A percentile compares a stretch with the other conserved stretches of the same genome.
Conservation (phyloP, 1,284 basidiomycete genomes). For the Tylopilus sp. region DNA sequence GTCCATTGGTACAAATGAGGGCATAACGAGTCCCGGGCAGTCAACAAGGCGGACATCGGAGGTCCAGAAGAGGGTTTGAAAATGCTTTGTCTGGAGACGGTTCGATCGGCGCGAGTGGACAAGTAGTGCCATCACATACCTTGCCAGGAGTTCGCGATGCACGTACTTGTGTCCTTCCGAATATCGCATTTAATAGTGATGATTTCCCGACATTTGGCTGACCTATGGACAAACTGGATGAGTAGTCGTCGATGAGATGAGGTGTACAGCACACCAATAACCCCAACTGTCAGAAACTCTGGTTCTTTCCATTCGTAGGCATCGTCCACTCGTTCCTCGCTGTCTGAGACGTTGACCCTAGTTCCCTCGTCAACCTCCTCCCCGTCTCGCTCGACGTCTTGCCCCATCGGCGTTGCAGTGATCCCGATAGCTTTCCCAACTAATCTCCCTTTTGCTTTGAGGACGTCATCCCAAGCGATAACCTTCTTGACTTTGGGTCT, state of each 20-base stretch:
- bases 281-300: conserved; percentile 73
- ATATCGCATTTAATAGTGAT: conserved; percentile 84
- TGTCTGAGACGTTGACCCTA: conserved; percentile 16
- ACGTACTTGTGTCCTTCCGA: conserved; percentile 77
- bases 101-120: neutral
- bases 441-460: conserved; percentile 42
- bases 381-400: neutral
- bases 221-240: conserved; percentile 40
- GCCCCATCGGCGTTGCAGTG: conserved; percentile 34
- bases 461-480: conserved; percentile 72
- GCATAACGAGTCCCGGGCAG: conserved; percentile 84
- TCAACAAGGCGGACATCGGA: conserved; percentile 78
- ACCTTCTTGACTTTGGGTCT: conserved; percentile 55
- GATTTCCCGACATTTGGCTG: conserved; percentile 96
- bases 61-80: conserved; percentile 89
- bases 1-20: conserved; percentile 75
- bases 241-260: conserved; percentile 6
- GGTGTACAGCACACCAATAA: conserved; percentile 56
- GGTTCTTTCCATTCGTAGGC: conserved; percentile 38
- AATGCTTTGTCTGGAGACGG: conserved; percentile 76
- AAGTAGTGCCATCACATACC: conserved; percentile 36
- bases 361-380: conserved; percentile 16
- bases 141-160: conserved; percentile 92
- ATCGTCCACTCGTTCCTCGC: conserved; percentile 18
- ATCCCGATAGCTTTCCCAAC: conserved; percentile 44